Base-by-base conservation (phyloP, 768 basidiomycete genomes). In the Tricholoma saponaceum region DNA sequence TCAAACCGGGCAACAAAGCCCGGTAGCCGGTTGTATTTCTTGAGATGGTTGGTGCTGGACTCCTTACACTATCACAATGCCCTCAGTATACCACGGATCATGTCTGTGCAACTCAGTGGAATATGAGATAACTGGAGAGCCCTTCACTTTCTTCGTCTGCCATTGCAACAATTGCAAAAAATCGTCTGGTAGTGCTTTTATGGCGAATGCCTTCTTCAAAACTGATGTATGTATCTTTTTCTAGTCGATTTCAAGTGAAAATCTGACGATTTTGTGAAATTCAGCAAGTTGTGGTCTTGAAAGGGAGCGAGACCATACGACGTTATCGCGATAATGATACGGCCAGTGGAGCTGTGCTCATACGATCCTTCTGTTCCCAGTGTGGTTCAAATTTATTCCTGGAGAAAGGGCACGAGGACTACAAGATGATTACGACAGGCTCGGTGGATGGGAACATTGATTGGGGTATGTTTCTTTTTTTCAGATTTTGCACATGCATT, bases 101-200 rank as follows among this genome's bases (percentile, higher is more conserved):
- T 79, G 76, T 54, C 65, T 79, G 5, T 79, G 77, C 63, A 62
- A 67, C 55, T 54, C 66, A 8, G 67, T 79, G 26, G 64, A 65
- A 53, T 79, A 74, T 54, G 67, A 70, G 25, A 57, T 76, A 5
- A 63, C 58, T 14, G 76, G 73, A 1, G 71, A 73, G 30, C 77
- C 76, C 3, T 37, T 74, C 52, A 66, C 70, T 1, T 74, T 74
- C 56, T 64, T 70, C n/a, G 68, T 77, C 1, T 79, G 77, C 60
- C 74, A 79, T 61, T 79, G 77, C 60, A 55, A 54, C n/a, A 75
- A 78, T 49, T 78, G 77, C 61, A 72, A 69, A 63, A 77, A 77
- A 62, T 68, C 72, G 18, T 74, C 71, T 16, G 76, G 77, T 5
- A 66, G 72, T n/a, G 73, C 74, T 16, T 76, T 76, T 57, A 70